A percentile compares a stretch with the other conserved stretches of the same genome.
These are phyloP conservation scores for Trichothecium sympodiale DNA, from an alignment of 2,329 filamentous ascomycete species.

Conservation along the genomic window DNA sequence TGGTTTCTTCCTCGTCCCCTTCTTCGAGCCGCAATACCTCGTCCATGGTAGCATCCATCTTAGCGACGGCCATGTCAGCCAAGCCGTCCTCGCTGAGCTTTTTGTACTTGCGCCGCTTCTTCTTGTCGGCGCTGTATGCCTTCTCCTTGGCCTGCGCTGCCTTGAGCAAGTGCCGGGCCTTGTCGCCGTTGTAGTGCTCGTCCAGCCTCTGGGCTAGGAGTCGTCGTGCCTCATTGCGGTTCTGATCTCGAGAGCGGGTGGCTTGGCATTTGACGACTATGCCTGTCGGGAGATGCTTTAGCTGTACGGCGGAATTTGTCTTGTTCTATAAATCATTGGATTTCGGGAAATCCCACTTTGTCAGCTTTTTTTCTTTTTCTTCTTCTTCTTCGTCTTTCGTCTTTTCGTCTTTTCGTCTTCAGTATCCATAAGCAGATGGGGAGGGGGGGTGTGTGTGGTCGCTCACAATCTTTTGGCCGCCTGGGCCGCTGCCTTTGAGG, in stretches of 20 bases:
- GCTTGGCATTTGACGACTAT: conserved; percentile 91
- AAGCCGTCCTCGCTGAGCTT: conserved; percentile 30
- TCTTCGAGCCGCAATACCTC: neutral
- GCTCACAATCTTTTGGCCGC: conserved; percentile 84
- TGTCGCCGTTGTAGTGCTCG: conserved; percentile 57
- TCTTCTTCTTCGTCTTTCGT: too few relatives aligned
- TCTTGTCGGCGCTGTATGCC: conserved; percentile 69
- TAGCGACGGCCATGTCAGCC: neutral
- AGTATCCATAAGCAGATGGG: too few relatives aligned
- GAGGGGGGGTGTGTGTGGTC: neutral
- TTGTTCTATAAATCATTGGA: conserved; percentile 61
- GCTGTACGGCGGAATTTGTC: conserved; percentile 87
- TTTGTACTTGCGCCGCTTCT: conserved; percentile 70
- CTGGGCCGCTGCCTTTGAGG: conserved; percentile 83
- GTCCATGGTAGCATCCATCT: neutral
- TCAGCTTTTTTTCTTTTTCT: neutral
- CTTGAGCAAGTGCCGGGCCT: conserved; percentile 55
- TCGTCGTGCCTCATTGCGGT: conserved; percentile 72
- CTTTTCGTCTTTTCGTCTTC: too few relatives aligned
- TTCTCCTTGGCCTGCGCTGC: conserved; percentile 52
- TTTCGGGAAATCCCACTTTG: neutral
- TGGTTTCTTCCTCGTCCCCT: neutral
- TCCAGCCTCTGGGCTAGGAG: conserved; percentile 69
- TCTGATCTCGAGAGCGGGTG: conserved; percentile 77
- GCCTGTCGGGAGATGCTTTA: conserved; percentile 82